These are phyloP conservation scores for Somion occarium DNA, from an alignment of 1,284 basidiomycete species.

Conservation along the genomic window DNA sequence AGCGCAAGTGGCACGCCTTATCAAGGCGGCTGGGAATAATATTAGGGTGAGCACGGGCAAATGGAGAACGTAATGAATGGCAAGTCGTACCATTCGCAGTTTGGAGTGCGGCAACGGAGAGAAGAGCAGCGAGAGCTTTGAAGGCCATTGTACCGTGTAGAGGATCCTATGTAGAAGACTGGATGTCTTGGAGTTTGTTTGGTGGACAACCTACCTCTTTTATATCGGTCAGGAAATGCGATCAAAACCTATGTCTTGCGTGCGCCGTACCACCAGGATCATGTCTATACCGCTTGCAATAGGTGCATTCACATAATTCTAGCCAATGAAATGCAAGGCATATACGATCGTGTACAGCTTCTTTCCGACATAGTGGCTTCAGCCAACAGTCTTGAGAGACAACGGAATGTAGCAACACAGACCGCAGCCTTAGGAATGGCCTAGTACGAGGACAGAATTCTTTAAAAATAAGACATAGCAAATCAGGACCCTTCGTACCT, in stretches of 20 bases:
- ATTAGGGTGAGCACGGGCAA: not conserved
- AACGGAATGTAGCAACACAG: not conserved
- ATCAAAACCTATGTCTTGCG: not conserved
- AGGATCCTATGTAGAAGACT: constrained; percentile 3
- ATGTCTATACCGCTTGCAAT: not conserved
- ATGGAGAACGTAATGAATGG: not conserved
- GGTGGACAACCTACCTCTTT: not conserved
- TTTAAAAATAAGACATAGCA: not conserved
- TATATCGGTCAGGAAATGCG: constrained; percentile 5
- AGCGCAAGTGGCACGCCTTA: constrained; percentile 30
- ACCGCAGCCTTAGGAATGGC: not conserved
- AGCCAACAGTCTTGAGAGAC: not conserved
- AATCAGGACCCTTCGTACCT: not conserved
- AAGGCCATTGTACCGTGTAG: constrained; percentile 11
- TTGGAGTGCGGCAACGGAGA: constrained; percentile 8
- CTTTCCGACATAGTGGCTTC: too few relatives aligned
- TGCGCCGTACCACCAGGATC: not conserved
- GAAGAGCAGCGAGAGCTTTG: constrained; percentile 9
- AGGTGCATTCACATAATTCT: not conserved
- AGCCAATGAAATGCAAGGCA: not conserved
- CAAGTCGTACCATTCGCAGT: constrained; percentile 7
- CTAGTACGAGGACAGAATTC: not conserved
- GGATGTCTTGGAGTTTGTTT: constrained; percentile 7
- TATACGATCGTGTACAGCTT: not conserved
- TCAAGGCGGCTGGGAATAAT: constrained; percentile 20